Conservation (phyloP, 164 flowering plant genomes). For the Annona squamosa region DNA sequence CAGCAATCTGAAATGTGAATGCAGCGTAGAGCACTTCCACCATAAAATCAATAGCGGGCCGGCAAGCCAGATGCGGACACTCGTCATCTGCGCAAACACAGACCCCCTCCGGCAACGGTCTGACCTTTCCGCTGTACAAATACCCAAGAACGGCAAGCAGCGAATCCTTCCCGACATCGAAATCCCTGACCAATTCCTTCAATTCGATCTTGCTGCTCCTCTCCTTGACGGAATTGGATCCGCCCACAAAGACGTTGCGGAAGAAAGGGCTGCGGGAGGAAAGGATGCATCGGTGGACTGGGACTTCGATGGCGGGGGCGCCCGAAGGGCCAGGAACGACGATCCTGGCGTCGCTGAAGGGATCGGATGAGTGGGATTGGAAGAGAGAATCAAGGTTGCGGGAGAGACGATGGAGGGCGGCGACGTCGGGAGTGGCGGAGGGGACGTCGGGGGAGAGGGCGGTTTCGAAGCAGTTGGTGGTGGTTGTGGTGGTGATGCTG, state of each 20-base stretch:
- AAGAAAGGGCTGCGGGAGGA: constrained; percentile 57
- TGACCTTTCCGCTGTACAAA: constrained; percentile 61
- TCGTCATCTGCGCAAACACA: constrained; percentile 65
- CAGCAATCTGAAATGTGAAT: constrained; percentile 49
- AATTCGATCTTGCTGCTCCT: constrained; percentile 31
- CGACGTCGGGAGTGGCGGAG: constrained; percentile 21
- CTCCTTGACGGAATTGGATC: constrained; percentile 15
- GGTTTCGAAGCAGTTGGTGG: constrained; percentile 19
- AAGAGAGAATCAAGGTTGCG: constrained; percentile 40
- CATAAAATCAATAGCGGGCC: constrained; percentile 59
- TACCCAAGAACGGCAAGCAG: constrained; percentile 51
- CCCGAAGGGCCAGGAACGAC: constrained; percentile 11
- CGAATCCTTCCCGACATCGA: constrained; percentile 52
- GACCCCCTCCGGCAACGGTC: constrained; percentile 31
- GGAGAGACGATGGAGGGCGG: constrained; percentile 46
- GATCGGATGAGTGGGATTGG: constrained; percentile 26
- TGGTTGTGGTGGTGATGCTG: constrained; percentile 26
- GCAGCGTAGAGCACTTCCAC: constrained; percentile 64
- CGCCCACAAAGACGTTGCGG: constrained; percentile 27
- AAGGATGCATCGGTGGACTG: constrained; percentile 67
- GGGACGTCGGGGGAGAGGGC: constrained; percentile 18
- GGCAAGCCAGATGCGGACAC: constrained; percentile 57
- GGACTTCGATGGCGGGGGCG: constrained; percentile 25
- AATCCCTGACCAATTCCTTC: constrained; percentile 50
- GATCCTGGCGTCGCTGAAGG: constrained; percentile 56